These are phyloP conservation scores for Phytopythium vexans DNA, from an alignment of 352 stramenopile species.

Conservation along the genomic window DNA sequence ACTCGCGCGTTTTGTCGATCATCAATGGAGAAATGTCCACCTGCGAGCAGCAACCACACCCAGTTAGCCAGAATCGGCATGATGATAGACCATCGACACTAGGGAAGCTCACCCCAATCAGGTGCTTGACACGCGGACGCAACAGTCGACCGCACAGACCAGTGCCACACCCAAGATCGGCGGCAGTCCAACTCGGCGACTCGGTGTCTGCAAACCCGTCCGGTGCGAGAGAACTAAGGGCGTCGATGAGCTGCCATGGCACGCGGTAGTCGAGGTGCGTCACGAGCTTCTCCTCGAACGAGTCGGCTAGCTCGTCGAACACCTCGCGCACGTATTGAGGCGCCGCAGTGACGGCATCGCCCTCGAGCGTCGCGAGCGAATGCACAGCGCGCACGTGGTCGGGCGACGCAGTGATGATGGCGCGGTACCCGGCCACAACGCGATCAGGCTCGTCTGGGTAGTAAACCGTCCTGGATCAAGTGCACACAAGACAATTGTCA, in stretches of 20 bases:
- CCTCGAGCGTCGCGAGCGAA: constrained; percentile 61
- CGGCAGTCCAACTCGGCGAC: constrained; percentile 27
- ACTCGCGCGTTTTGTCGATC: constrained; percentile 70
- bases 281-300: constrained; percentile 82
- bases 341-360: constrained; percentile 41
- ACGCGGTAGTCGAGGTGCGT: constrained; percentile 75
- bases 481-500: neutral
- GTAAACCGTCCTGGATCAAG: constrained; percentile 48
- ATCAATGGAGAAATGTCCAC: constrained; percentile 80
- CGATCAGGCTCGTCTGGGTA: constrained; percentile 52
- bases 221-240: constrained; percentile 41
- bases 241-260: constrained; percentile 74
- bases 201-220: constrained; percentile 11
- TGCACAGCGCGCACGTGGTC: constrained; percentile 58
- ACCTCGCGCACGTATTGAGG: constrained; percentile 70
- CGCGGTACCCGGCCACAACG: constrained; percentile 45
- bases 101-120: constrained; percentile 41
- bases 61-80: neutral
- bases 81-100: neutral
- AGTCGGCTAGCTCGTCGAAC: constrained; percentile 76
- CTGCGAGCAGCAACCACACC: constrained; percentile 17
- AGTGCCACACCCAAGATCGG: constrained; percentile 76
- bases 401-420: constrained; percentile 26
- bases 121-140: constrained; percentile 45
- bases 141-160: constrained; percentile 71